phyloP scores from a whole-genome alignment of 2,329 filamentous ascomycete genomes.

The Colletotrichum sp. region DNA sequence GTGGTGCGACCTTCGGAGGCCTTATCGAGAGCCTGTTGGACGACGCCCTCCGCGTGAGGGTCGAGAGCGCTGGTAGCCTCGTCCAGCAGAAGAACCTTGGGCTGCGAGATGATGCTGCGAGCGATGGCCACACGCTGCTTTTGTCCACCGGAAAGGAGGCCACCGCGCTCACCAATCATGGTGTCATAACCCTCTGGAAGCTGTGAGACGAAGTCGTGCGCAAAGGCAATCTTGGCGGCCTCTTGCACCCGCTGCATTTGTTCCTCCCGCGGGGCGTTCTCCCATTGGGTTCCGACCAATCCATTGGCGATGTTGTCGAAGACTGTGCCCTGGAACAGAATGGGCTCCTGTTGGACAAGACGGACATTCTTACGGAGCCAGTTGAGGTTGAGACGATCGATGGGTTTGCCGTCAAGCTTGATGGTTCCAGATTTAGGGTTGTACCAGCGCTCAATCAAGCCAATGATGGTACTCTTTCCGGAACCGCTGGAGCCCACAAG shows the following conservation, averaged over 20 bases:
- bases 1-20: conserved; percentile 63
- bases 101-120: conserved; percentile 44
- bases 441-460: conserved; percentile 45
- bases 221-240: conserved; percentile 49
- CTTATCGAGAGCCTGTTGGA: conserved; percentile 58
- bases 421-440: conserved; percentile 37
- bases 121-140: conserved; percentile 68
- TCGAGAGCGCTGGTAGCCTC: conserved; percentile 67
- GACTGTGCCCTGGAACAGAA: conserved; percentile 46
- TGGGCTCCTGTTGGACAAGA: conserved; percentile 44
- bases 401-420: conserved; percentile 38
- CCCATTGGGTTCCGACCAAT: conserved; percentile 37
- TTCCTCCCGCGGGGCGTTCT: conserved; percentile 30
- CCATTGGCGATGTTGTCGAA: conserved; percentile 58
- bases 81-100: conserved; percentile 65
- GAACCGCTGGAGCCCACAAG: conserved; percentile 40
- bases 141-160: conserved; percentile 69
- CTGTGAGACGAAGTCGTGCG: conserved; percentile 51
- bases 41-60: conserved; percentile 47
- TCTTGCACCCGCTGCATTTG: conserved; percentile 43
- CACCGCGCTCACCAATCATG: conserved; percentile 63
- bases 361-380: conserved; percentile 43
- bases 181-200: conserved; percentile 60
- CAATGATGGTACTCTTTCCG: conserved; percentile 44
- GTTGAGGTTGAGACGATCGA: conserved; percentile 39